These are phyloP conservation scores for Tuber magnatum DNA, from an alignment of 495 filamentous ascomycete species.

Conservation along the genomic window DNA sequence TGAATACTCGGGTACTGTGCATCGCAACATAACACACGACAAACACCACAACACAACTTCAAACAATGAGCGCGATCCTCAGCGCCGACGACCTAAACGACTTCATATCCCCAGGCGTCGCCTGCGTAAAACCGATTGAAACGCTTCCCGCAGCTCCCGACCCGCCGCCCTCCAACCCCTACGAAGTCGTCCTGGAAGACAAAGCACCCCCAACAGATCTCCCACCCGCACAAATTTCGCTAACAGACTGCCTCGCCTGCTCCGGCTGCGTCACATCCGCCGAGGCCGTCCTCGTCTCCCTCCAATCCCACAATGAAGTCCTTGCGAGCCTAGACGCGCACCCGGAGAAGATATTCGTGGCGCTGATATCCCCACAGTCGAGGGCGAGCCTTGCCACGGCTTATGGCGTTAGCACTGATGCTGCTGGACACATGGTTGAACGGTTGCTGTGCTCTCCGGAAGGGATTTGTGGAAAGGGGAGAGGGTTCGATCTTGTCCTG, in stretches of 20 bases:
- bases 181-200: slow-evolving; percentile 90
- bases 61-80: slow-evolving; percentile 85
- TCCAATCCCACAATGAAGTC: slow-evolving; percentile 89
- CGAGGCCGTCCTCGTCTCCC: slow-evolving; percentile 83
- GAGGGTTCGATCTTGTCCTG: slow-evolving; percentile 76
- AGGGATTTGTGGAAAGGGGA: slow-evolving; percentile 65
- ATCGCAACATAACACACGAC: not conserved
- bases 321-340: slow-evolving; percentile 64
- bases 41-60: slow-evolving; percentile 7
- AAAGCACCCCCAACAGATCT: slow-evolving; percentile 50
- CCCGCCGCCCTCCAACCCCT: slow-evolving; percentile 51
- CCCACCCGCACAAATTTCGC: slow-evolving; percentile 71
- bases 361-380: slow-evolving; percentile 83
- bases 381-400: slow-evolving; percentile 80
- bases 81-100: slow-evolving; percentile 96
- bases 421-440: slow-evolving; percentile 73
- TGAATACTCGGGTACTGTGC: no score
- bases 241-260: slow-evolving; percentile 95
- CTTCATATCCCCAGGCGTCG: slow-evolving; percentile 95
- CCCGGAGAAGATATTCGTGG: slow-evolving; percentile 52
- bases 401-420: slow-evolving; percentile 60
- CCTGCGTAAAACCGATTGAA: slow-evolving; percentile 96
- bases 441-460: slow-evolving; percentile 65
- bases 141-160: slow-evolving; percentile 49
- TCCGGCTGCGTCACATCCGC: slow-evolving; percentile 97